phyloP scores from a whole-genome alignment of 2,329 filamentous ascomycete species.

The Xylaria sp. region DNA sequence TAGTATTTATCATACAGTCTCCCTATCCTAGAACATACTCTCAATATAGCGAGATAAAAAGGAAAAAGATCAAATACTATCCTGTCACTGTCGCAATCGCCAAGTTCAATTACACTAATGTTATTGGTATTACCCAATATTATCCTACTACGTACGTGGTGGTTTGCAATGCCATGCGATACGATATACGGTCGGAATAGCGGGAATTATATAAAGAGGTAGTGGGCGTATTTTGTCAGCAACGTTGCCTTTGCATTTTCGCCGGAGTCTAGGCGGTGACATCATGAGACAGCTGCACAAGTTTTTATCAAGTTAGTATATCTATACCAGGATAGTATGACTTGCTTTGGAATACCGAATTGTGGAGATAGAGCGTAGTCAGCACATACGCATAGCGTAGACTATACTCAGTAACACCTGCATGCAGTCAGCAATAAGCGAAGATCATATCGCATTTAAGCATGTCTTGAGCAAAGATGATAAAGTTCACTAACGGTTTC shows the following conservation, averaged over 20 bases:
- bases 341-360: constrained; percentile 25
- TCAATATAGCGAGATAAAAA: neutral
- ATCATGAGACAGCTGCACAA: constrained; percentile 13
- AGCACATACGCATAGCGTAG: constrained; percentile 18
- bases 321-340: neutral
- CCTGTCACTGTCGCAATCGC: neutral
- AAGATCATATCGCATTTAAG: constrained; percentile 29
- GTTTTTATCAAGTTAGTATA: constrained; percentile 11
- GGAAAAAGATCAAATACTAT: neutral
- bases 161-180: neutral
- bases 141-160: neutral
- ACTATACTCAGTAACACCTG: constrained; percentile 14
- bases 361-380: constrained; percentile 23
- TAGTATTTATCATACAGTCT: no score
- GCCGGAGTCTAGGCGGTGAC: constrained; percentile 4
- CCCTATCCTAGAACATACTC: neutral
- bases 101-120: neutral
- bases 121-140: neutral
- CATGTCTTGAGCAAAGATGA: neutral
- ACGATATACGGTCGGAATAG: neutral
- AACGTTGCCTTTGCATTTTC: neutral
- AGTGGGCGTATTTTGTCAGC: neutral
- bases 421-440: constrained; percentile 29
- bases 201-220: neutral
- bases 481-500: constrained; percentile 13